Percentiles rank a stretch among this genome's conserved stretches.
phyloP scores from a whole-genome alignment of 305 asterid species.

The Fraxinus nigra region DNA sequence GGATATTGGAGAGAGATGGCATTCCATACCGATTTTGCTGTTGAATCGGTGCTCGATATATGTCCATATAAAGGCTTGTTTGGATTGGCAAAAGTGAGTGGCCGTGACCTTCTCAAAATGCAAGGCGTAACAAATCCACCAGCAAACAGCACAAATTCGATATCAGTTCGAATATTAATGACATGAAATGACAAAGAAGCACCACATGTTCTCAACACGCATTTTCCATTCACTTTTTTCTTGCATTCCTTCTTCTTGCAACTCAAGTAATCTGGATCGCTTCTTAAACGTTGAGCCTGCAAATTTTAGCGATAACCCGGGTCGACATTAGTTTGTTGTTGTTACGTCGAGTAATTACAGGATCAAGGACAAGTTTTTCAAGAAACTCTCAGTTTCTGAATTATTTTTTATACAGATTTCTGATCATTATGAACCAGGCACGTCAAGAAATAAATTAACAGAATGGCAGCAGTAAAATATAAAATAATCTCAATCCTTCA shows the following conservation, averaged over 20 bases:
- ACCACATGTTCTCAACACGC: slow-evolving; percentile 46
- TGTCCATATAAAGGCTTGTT: slow-evolving; percentile 64
- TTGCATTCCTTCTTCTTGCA: slow-evolving; percentile 66
- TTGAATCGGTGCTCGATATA: slow-evolving; percentile 57
- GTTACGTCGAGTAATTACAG: neutral
- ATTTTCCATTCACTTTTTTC: slow-evolving; percentile 27
- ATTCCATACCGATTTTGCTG: slow-evolving; percentile 56
- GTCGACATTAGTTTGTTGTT: neutral
- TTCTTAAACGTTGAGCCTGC: slow-evolving; percentile 71
- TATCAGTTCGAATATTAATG: slow-evolving; percentile 70
- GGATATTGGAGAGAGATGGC: neutral
- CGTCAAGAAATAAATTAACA: neutral
- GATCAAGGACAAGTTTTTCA: neutral
- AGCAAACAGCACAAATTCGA: slow-evolving; percentile 61
- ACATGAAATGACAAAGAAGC: slow-evolving; percentile 66
- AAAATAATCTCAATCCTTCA: too few relatives aligned
- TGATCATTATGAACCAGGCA: too few relatives aligned
- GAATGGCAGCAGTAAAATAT: neutral
- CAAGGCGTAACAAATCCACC: slow-evolving; percentile 75
- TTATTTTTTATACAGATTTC: neutral
- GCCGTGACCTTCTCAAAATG: slow-evolving; percentile 37
- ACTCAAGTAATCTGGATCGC: slow-evolving; percentile 56
- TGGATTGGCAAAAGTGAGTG: slow-evolving; percentile 54
- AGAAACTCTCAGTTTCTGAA: neutral
- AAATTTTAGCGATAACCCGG: neutral